Conservation (phyloP, 73 alveolate species). For the Paramecium sexaurelia region DNA sequence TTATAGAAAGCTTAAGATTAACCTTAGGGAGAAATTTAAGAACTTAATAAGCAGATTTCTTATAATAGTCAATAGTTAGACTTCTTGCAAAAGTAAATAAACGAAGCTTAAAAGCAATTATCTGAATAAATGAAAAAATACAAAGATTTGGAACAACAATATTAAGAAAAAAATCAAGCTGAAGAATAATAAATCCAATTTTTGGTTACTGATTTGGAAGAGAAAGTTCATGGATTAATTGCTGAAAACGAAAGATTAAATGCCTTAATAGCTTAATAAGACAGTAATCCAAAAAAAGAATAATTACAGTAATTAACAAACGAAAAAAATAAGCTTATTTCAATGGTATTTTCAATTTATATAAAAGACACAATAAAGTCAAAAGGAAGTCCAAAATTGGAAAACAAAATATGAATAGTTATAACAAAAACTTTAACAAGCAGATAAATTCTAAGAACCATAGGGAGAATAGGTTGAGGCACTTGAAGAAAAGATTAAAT, state of each 20-base stretch:
- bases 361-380: background rate
- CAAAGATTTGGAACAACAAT: background rate
- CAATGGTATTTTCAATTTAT: background rate
- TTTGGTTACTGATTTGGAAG: constrained; percentile 32
- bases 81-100: background rate
- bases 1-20: constrained; percentile 13
- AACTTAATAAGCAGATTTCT: background rate
- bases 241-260: constrained; percentile 41
- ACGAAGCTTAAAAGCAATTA: constrained; percentile 15
- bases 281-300: constrained; percentile 23
- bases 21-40: constrained; percentile 23
- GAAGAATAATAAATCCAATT: constrained; percentile 24
- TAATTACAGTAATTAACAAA: background rate
- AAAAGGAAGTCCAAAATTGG: constrained; percentile 12
- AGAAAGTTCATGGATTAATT: constrained; percentile 40
- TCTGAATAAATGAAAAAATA: background rate
- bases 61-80: constrained; percentile 10
- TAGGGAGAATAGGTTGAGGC: constrained; percentile 26
- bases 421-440: background rate
- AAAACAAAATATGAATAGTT: constrained; percentile 31
- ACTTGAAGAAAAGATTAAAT: background rate
- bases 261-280: background rate
- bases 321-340: background rate
- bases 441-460: background rate
- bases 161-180: background rate